Base-by-base conservation (phyloP, 441 rosid species). In the Rhodomyrtus psidioides region DNA sequence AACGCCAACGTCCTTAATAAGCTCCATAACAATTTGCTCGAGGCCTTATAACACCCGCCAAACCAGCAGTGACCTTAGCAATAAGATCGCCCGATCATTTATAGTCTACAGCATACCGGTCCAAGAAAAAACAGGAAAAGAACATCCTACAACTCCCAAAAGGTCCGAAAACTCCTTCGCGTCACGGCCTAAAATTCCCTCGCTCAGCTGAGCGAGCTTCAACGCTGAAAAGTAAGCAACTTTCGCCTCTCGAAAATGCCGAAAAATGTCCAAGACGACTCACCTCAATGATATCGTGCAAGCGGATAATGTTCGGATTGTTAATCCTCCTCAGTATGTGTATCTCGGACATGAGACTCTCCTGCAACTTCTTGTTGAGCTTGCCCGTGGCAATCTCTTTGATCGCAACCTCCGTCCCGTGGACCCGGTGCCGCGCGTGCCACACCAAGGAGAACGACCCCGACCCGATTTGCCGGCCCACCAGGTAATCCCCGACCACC, bases 361-460 rank as follows among this genome's bases (percentile, higher is more conserved):
- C 99, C 83, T 92, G 99, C 88, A 96, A 88, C 93, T 96, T 96
- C 92, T 94, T 94, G 86, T 92, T 93, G 65, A 97, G 95, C 62
- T 95, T 87, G 51, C 90, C 85, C 84, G 88, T 92, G 27, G 87
- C 92, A 88, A 97, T 97, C 96, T 97, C 99, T 86, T 96, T 97
- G 83, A 97, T 98, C 55, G 99, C 99, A 85, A 98, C 99, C 82
- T 95, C 95, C 74, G 93, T 96, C 74, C 98, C 99, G 84, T 95
- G 97, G 46, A 94, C 92, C 44, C 97, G 93, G 89, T 98, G 99
- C 87, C 96, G 90, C 65, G 97, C 99, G 85, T 94, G 98, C 96
- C 97, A 98, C 24, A 98, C 99, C 75, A 94, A 93, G n/a, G 99
- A 98, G 89, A 96, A 98, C 39, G 99, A 98, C 89, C 99, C 99